These are phyloP conservation scores for Globisporangium nodosum DNA, from an alignment of 352 stramenopile genomes.

Conservation along the genomic window DNA sequence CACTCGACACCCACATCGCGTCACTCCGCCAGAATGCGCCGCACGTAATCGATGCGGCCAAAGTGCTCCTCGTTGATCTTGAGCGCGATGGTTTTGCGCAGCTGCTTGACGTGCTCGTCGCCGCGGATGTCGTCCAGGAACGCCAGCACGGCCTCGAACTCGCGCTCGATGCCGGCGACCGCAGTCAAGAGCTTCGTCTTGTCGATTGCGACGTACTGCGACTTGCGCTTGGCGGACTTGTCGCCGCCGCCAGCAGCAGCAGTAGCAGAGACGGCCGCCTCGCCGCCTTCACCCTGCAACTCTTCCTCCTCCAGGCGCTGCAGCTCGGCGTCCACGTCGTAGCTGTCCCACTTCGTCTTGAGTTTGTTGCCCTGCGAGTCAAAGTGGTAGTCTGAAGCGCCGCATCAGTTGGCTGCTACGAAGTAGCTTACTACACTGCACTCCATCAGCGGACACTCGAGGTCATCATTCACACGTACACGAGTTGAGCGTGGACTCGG, in stretches of 20 bases:
- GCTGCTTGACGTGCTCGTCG: constrained; percentile 55
- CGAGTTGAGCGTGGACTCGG: constrained; percentile 42
- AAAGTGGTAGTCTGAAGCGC: constrained; percentile 71
- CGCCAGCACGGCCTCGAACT: constrained; percentile 73
- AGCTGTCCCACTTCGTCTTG: constrained; percentile 83
- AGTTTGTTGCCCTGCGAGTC: constrained; percentile 83
- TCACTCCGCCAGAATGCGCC: constrained; percentile 13
- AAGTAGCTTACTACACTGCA: no score
- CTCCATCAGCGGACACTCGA: neutral
- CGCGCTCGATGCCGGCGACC: constrained; percentile 54
- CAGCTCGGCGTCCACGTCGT: constrained; percentile 75
- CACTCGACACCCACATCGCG: neutral
- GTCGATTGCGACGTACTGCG: constrained; percentile 14
- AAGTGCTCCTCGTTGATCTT: constrained; percentile 71
- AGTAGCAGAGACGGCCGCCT: neutral
- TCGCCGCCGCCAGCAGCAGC: neutral
- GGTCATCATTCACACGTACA: constrained; percentile 25
- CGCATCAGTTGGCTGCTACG: neutral
- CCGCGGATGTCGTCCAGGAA: constrained; percentile 70
- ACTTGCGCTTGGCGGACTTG: constrained; percentile 1
- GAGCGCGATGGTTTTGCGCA: constrained; percentile 59
- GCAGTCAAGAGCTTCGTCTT: constrained; percentile 38
- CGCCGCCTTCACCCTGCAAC: neutral
- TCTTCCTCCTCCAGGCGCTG: constrained; percentile 49
- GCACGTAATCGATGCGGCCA: constrained; percentile 56